Conservation (phyloP, 257 asterid species). For the Petunia axillaris region DNA sequence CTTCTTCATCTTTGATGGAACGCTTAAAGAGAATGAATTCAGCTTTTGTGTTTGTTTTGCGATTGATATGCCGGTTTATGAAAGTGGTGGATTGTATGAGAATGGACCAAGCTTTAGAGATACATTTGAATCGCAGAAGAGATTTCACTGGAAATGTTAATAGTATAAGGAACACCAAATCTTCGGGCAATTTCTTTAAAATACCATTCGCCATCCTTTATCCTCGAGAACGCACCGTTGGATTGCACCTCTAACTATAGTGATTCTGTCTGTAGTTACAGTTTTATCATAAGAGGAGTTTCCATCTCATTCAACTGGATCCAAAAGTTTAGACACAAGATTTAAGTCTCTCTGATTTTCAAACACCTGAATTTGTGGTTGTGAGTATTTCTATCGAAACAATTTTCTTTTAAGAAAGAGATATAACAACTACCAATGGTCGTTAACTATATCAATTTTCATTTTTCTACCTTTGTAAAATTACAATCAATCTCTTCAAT, state of each 20-base stretch:
- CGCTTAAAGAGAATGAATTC: background rate
- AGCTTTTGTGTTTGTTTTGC: background rate
- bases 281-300: background rate
- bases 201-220: background rate
- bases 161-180: background rate
- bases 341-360: background rate
- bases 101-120: background rate
- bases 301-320: background rate
- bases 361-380: background rate
- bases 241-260: background rate
- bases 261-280: background rate
- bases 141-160: slow-evolving; percentile 16
- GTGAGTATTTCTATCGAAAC: background rate
- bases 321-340: too few species aligned
- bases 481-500: too few species aligned
- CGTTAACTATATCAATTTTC: too few species aligned
- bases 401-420: too few species aligned
- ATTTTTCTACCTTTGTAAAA: too few species aligned
- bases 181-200: background rate
- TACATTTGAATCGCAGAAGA: background rate
- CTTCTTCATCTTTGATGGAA: background rate
- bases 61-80: background rate
- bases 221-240: background rate
- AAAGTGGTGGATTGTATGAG: slow-evolving; percentile 22
- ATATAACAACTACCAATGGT: too few species aligned